Evolutionary conservation across 148 eudicot genomes (phyloP), one percentile per base, ranked within the genome.

Genomic region (Camellia granthamiana): DNA sequence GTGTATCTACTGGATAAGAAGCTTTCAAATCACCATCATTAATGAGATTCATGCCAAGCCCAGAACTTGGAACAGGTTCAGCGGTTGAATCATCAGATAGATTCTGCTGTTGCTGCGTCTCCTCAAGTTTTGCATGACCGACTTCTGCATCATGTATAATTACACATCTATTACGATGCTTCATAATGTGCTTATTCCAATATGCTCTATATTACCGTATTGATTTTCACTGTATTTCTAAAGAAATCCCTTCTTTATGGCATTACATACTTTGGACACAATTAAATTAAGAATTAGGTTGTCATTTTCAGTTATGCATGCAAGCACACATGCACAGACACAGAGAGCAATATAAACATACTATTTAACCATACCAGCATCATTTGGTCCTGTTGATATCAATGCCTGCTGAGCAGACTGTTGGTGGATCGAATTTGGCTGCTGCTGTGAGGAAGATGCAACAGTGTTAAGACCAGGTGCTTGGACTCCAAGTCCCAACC

Each of bases 21-120:
- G 89, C 82, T 85, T 92, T 94, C 73, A 87, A 51, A 77, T 92
- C 97, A 87, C 90, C 97, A 13, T 94, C 97, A 69, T 78, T 89
- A 55, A 86, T 85, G 64, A 89, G 77, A 77, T 87, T 92, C 86
- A 91, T 91, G 56, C 88, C 88, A 84, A 88, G 81, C 64, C 90
- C 89, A 81, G 93, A 83, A 86, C 78, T 88, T 73, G 89, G 80
- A 83, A 84, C 79, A 79, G 90, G 74, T 61, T 92, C 98, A 64
- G 86, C 73, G 14, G 84, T 69, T 58, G 87, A 82, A 90, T 92
- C 98, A 67, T 91, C 94, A 38, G 92, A 23, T 18, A 84, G 68
- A 79, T 72, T 85, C 81, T 85, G 92, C 62, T 89, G 95, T 75
- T 88, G 93, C 84, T 92, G 95, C 79, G 87, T 85, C 78, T 94